A percentile compares a stretch with the other conserved stretches of the same genome.
Conservation (phyloP, 257 asterid species). For the Penstemon barbatus region DNA sequence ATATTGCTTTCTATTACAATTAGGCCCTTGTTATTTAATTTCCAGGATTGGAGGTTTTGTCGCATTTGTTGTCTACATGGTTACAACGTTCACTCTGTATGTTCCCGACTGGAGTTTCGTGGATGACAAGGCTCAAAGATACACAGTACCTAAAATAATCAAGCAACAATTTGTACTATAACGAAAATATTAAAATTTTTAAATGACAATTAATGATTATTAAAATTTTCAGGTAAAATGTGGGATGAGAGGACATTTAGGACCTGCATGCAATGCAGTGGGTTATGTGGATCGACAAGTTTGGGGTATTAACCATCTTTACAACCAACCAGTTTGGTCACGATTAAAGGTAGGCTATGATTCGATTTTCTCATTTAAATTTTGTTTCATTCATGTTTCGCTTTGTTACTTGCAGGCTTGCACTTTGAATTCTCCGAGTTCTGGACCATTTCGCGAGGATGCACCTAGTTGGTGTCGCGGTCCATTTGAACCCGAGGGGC, state of each 20-base stretch:
- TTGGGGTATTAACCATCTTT: conserved; percentile 90
- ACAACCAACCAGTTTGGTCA: conserved; percentile 68
- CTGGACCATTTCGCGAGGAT: conserved; percentile 59
- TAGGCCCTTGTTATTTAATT: not conserved
- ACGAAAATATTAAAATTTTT: conserved; percentile 1
- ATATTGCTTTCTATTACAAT: not conserved
- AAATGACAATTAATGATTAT: not conserved
- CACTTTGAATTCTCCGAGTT: conserved; percentile 63
- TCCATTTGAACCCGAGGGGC: conserved; percentile 91
- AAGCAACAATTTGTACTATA: not conserved
- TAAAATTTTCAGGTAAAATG: conserved; percentile 66
- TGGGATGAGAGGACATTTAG: conserved; percentile 91
- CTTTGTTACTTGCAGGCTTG: conserved; percentile 53
- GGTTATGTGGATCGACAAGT: conserved; percentile 84
- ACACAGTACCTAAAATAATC: conserved; percentile 36
- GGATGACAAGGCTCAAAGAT: conserved; percentile 35
- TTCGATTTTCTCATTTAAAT: not conserved
- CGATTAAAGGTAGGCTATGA: conserved; percentile 40
- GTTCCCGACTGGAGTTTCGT: conserved; percentile 85
- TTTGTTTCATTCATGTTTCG: not conserved
- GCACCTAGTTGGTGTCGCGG: conserved; percentile 87
- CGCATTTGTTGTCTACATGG: conserved; percentile 65
- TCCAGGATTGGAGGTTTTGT: conserved; percentile 70
- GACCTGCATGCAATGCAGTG: conserved; percentile 93
- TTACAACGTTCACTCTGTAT: conserved; percentile 58